Evolutionary conservation across 2,329 filamentous ascomycete species (phyloP).

Genomic region (Alternaria arborescens): DNA sequence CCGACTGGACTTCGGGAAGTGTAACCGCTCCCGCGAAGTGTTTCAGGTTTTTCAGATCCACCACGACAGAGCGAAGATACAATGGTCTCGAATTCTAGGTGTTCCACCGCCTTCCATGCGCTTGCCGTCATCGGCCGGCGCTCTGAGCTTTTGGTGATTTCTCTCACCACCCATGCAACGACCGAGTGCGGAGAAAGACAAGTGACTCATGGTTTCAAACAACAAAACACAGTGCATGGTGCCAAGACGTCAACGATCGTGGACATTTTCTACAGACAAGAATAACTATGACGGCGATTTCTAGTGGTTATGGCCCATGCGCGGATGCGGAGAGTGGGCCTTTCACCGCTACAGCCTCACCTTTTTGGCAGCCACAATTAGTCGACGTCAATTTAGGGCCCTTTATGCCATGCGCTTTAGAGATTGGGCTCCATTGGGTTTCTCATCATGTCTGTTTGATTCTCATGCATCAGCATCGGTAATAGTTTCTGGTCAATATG

Average conservation of each 20-base stretch:
- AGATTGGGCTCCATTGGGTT: slow-evolving; percentile 42
- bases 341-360: slow-evolving; percentile 46
- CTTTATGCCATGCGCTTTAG: slow-evolving; percentile 26
- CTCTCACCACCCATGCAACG: slow-evolving; percentile 8
- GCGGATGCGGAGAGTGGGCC: slow-evolving; percentile 33
- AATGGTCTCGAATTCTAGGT: slow-evolving; percentile 10
- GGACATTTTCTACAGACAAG: slow-evolving; percentile 24
- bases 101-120: slow-evolving; percentile 13
- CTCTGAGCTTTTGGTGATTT: slow-evolving; percentile 20
- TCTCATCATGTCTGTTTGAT: slow-evolving; percentile 16
- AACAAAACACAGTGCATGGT: slow-evolving; percentile 22
- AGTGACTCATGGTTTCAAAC: slow-evolving; percentile 27
- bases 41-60: slow-evolving; percentile 23
- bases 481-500: slow-evolving; percentile 35
- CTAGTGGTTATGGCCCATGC: slow-evolving; percentile 30
- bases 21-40: slow-evolving; percentile 36
- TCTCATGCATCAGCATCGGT: slow-evolving; percentile 25
- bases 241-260: slow-evolving; percentile 30
- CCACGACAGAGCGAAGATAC: slow-evolving; percentile 17
- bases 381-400: slow-evolving; percentile 21
- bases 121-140: slow-evolving; percentile 30
- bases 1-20: slow-evolving; percentile 28
- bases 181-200: slow-evolving; percentile 10
- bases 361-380: slow-evolving; percentile 36
- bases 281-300: slow-evolving; percentile 23